These are phyloP conservation scores for Infundibulicybe gibba DNA, from an alignment of 768 basidiomycete species.

Conservation along the genomic window DNA sequence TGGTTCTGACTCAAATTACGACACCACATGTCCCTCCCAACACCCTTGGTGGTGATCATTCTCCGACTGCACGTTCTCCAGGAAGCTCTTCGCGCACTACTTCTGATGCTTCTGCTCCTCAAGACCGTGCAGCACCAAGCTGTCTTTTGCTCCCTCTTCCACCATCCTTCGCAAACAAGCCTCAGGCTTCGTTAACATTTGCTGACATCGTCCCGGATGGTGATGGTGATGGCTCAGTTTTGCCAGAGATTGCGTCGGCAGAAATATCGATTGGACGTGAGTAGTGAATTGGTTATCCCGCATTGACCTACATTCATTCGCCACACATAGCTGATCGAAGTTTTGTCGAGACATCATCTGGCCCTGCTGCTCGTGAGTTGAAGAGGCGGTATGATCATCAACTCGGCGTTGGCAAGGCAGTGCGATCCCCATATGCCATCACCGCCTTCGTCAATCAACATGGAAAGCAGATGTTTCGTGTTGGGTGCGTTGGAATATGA, in stretches of 20 bases:
- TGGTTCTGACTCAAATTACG: too few relatives aligned
- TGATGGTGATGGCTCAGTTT: slow-evolving; percentile 32
- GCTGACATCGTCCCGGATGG: slow-evolving; percentile 37
- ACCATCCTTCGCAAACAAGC: slow-evolving; percentile 28
- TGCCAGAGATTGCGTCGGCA: slow-evolving; percentile 48
- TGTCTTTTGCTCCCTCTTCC: slow-evolving; percentile 43
- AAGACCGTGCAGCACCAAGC: slow-evolving; percentile 5
- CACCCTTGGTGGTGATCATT: slow-evolving; percentile 4
- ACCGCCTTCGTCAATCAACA: slow-evolving; percentile 82
- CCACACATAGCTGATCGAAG: slow-evolving; percentile 54
- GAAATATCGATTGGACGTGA: slow-evolving; percentile 59
- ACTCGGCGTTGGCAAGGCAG: slow-evolving; percentile 59
- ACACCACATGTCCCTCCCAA: slow-evolving; percentile 9
- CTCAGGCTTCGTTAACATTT: slow-evolving; percentile 40
- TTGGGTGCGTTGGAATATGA: slow-evolving; percentile 52
- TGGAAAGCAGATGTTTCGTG: slow-evolving; percentile 72
- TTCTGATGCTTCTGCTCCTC: background rate
- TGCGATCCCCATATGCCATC: slow-evolving; percentile 77
- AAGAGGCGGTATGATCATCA: slow-evolving; percentile 73
- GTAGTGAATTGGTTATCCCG: slow-evolving; percentile 17
- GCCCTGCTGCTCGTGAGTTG: slow-evolving; percentile 69
- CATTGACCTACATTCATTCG: slow-evolving; percentile 10
- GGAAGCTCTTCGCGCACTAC: slow-evolving; percentile 7
- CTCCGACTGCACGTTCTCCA: slow-evolving; percentile 3
- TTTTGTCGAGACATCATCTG: slow-evolving; percentile 80